phyloP scores from a whole-genome alignment of 2,329 filamentous ascomycete species.

The Chalaropsis ovoidea region DNA sequence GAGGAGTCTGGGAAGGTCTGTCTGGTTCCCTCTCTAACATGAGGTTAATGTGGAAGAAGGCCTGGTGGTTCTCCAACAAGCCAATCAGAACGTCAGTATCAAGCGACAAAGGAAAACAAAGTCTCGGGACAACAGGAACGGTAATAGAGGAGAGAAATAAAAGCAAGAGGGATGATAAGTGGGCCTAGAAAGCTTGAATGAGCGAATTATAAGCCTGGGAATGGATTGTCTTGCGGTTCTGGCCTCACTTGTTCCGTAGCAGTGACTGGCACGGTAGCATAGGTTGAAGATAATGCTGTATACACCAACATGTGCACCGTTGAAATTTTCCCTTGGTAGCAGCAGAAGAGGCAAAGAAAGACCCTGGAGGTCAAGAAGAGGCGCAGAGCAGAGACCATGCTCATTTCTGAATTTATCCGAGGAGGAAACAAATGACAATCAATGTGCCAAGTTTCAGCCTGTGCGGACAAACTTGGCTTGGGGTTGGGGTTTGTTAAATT shows the following conservation, averaged over 20 bases:
- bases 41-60: not conserved
- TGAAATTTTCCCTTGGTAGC: not conserved
- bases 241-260: not conserved
- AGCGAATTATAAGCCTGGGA: not conserved
- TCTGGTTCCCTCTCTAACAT: no score
- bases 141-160: not conserved
- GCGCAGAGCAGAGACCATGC: not conserved
- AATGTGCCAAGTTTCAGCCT: conserved; percentile 9
- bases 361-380: not conserved
- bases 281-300: not conserved
- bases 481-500: not conserved
- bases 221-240: not conserved
- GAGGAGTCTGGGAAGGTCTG: no score
- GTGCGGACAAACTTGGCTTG: not conserved
- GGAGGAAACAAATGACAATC: not conserved
- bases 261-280: not conserved
- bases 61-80: not conserved
- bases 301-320: not conserved
- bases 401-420: not conserved
- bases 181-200: not conserved
- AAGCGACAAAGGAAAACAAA: not conserved
- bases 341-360: not conserved
- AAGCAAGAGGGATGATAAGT: not conserved
- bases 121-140: not conserved
- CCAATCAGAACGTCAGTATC: not conserved